A percentile compares a stretch with the other conserved stretches of the same genome.
These are phyloP conservation scores for Alternaria sp. DNA, from an alignment of 2,329 filamentous ascomycete genomes.

Conservation along the genomic window DNA sequence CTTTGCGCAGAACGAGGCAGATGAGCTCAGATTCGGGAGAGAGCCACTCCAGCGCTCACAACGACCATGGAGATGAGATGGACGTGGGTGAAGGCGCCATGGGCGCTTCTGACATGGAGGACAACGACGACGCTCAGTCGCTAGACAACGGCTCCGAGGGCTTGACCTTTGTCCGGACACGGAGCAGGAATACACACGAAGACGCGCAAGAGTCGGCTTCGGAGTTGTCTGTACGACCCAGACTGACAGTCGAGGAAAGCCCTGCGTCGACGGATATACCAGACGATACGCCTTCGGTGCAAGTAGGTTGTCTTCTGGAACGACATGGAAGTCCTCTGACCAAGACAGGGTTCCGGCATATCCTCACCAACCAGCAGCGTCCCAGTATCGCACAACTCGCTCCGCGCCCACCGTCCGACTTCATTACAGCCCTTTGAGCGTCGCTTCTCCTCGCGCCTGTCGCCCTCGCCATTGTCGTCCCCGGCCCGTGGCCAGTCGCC, in stretches of 20 bases:
- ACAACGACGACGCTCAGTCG: slow-evolving; percentile 36
- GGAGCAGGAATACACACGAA: slow-evolving; percentile 23
- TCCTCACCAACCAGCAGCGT: slow-evolving; percentile 78
- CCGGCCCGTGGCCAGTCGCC: slow-evolving; percentile 76
- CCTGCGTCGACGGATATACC: slow-evolving; percentile 78
- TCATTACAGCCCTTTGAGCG: slow-evolving; percentile 94
- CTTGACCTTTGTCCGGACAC: slow-evolving; percentile 45
- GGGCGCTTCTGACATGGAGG: slow-evolving; percentile 23
- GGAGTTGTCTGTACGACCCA: slow-evolving; percentile 28
- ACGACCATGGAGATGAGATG: slow-evolving; percentile 45
- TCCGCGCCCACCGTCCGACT: slow-evolving; percentile 77
- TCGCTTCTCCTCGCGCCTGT: slow-evolving; percentile 87
- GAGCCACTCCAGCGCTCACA: slow-evolving; percentile 68
- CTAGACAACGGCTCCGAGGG: slow-evolving; percentile 35
- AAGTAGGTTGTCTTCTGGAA: slow-evolving; percentile 62
- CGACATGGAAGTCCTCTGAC: slow-evolving; percentile 21
- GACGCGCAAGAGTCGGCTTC: slow-evolving; percentile 35
- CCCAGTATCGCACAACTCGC: slow-evolving; percentile 73
- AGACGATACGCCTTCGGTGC: slow-evolving; percentile 85
- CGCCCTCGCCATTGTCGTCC: slow-evolving; percentile 66
- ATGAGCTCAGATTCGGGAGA: slow-evolving; percentile 76
- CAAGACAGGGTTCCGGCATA: slow-evolving; percentile 59
- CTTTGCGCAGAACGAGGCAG: slow-evolving; percentile 60
- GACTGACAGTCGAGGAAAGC: slow-evolving; percentile 60
- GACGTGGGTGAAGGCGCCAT: slow-evolving; percentile 51